A percentile compares a stretch with the other conserved stretches of the same genome.
Evolutionary conservation across 2,329 filamentous ascomycete genomes (phyloP).

Genomic region (Alternaria longipes): DNA sequence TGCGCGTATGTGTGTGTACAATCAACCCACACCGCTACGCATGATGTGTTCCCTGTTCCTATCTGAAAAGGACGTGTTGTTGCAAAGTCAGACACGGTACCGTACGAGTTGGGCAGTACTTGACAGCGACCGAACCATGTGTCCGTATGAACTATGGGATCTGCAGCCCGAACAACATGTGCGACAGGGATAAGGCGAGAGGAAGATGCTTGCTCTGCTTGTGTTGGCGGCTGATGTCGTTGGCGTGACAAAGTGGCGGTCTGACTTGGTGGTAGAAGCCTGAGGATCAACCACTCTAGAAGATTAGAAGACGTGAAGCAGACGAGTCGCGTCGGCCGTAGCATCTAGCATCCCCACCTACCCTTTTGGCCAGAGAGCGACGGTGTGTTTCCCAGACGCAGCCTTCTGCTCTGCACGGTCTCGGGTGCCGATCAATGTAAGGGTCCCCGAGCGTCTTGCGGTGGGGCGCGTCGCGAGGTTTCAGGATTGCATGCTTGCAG

Average conservation of each 20-base stretch:
- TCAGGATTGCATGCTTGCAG: constrained; percentile 4
- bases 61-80: neutral
- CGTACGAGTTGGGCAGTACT: constrained; percentile 3
- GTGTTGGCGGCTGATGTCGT: constrained; percentile 14
- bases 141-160: constrained; percentile 1
- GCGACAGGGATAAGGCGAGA: neutral
- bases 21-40: neutral
- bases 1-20: neutral
- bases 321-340: neutral
- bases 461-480: neutral
- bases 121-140: neutral
- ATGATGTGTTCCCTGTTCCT: neutral
- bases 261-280: constrained; percentile 1
- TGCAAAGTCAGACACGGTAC: constrained; percentile 1
- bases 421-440: constrained; percentile 7
- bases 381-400: constrained; percentile 6
- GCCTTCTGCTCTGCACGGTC: neutral
- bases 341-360: constrained; percentile 13
- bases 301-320: neutral
- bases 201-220: neutral
- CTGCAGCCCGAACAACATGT: constrained; percentile 7
- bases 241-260: constrained; percentile 18
- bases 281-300: constrained; percentile 1
- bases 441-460: constrained; percentile 4
- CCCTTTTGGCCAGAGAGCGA: constrained; percentile 12